Evolutionary conservation across 176 grass and related monocot genomes (phyloP).

Genomic region (Aegilops bicornis): DNA sequence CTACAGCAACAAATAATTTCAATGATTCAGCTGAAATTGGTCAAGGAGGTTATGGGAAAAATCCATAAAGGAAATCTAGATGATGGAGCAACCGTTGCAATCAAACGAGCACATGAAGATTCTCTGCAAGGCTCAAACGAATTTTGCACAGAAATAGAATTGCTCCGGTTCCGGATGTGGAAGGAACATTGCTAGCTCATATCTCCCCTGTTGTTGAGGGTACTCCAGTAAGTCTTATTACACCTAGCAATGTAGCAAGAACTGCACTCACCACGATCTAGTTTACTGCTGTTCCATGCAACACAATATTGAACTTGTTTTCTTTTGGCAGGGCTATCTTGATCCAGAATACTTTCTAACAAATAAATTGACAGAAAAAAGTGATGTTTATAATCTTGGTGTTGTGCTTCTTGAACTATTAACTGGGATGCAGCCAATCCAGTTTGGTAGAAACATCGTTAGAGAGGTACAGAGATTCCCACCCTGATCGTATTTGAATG

Average conservation of each 20-base stretch:
- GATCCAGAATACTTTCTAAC: constrained; percentile 97
- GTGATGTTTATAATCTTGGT: constrained; percentile 87
- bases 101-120: constrained; percentile 89
- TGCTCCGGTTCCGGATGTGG: neutral
- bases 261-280: neutral
- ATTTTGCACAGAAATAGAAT: constrained; percentile 88
- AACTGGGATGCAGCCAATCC: constrained; percentile 89
- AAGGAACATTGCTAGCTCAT: no score
- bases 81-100: constrained; percentile 75
- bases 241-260: no score
- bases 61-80: constrained; percentile 77
- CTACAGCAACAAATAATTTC: constrained; percentile 67
- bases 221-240: no score
- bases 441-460: constrained; percentile 90
- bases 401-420: constrained; percentile 87
- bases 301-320: neutral
- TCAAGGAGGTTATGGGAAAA: constrained; percentile 89
- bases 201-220: no score
- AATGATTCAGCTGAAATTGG: constrained; percentile 71
- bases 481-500: neutral
- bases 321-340: constrained; percentile 75
- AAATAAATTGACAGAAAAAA: constrained; percentile 88
- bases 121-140: constrained; percentile 92
- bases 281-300: neutral
- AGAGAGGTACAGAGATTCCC: constrained; percentile 59